phyloP scores from a whole-genome alignment of 2,329 filamentous ascomycete genomes.

The Colletotrichum noveboracense region DNA sequence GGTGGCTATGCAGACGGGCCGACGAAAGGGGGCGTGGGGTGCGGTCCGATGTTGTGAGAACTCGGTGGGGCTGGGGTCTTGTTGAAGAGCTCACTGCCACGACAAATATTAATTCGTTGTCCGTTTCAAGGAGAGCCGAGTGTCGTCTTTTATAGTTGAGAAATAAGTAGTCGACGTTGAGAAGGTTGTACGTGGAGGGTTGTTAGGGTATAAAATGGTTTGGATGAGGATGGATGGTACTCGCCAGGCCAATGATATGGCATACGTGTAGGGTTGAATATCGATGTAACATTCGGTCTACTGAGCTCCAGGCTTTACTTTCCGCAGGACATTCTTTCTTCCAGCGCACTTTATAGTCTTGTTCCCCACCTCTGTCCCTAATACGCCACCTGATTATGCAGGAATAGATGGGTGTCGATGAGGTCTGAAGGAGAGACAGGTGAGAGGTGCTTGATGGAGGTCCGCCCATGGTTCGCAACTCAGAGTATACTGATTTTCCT shows the following conservation, averaged over 20 bases:
- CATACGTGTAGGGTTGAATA: fast-evolving
- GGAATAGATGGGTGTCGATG: neutral
- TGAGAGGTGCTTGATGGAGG: fast-evolving
- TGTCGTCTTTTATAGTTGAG: neutral
- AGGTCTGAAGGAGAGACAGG: neutral
- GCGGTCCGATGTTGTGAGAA: neutral
- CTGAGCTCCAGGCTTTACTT: fast-evolving
- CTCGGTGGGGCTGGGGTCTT: neutral
- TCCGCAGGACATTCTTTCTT: fast-evolving
- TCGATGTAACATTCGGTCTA: fast-evolving
- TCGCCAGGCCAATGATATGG: neutral
- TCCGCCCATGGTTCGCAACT: fast-evolving
- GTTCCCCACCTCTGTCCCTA: fast-evolving
- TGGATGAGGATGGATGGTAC: neutral
- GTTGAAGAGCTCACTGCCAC: neutral
- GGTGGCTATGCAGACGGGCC: neutral
- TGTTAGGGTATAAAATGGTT: neutral
- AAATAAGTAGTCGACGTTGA: neutral
- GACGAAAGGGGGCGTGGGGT: neutral
- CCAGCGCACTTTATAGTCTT: fast-evolving
- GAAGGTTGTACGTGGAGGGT: neutral
- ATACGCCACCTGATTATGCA: neutral
- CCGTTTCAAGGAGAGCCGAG: neutral
- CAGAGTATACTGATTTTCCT: fast-evolving
- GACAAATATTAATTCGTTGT: neutral